Conservation (phyloP, 2,329 filamentous ascomycete genomes). For the Fusarium sp. region DNA sequence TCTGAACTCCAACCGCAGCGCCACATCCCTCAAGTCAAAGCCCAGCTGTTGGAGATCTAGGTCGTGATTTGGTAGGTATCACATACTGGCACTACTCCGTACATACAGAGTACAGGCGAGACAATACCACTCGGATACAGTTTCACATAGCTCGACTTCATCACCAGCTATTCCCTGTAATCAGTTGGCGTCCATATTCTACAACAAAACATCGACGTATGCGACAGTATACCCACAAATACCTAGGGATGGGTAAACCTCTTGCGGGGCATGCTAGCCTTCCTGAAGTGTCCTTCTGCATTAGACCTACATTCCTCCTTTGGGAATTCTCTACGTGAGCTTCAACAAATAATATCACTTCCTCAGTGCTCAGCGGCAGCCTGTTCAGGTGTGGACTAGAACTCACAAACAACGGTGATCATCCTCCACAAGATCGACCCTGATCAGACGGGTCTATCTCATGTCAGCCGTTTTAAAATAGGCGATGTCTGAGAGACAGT, state of each 20-base stretch:
- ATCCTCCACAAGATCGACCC: constrained; percentile 18
- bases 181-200: background rate
- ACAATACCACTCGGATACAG: background rate
- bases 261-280: constrained; percentile 1
- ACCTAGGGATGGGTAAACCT: background rate
- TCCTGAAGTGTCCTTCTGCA: constrained; percentile 6
- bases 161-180: background rate
- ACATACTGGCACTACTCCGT: background rate
- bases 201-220: background rate
- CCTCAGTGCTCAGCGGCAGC: background rate
- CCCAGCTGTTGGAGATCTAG: constrained; percentile 9
- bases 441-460: constrained; percentile 1
- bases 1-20: constrained; percentile 14
- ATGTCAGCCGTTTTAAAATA: constrained; percentile 3
- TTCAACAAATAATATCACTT: background rate
- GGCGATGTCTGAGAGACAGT: background rate
- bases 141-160: constrained; percentile 7
- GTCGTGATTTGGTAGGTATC: background rate
- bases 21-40: constrained; percentile 13
- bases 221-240: background rate
- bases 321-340: background rate
- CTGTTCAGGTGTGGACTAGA: background rate
- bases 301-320: background rate
- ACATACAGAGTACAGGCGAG: background rate
- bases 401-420: background rate